Evolutionary conservation across 2,329 filamentous ascomycete species (phyloP).

Genomic region (Fusarium succisae): DNA sequence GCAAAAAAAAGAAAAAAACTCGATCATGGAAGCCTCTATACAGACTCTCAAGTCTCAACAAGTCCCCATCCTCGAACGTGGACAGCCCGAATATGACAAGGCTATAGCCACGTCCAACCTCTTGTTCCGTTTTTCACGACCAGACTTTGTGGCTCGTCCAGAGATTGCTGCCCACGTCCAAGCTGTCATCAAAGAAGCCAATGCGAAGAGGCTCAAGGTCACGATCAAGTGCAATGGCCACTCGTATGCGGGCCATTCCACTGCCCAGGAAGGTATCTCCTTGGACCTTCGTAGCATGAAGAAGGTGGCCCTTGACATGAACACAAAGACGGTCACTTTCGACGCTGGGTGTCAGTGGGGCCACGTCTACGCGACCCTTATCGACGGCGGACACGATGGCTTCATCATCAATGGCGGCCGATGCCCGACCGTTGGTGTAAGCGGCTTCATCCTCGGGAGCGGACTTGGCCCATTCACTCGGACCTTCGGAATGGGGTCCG

Average conservation of each 20-base stretch:
- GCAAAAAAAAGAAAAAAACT: rapidly evolving
- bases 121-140: neutral
- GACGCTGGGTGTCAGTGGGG: neutral
- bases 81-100: neutral
- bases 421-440: neutral
- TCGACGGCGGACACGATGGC: neutral
- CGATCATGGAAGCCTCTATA: neutral
- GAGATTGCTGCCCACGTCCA: neutral
- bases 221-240: neutral
- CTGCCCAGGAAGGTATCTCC: neutral
- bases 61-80: neutral
- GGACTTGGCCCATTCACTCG: neutral
- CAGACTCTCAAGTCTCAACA: neutral
- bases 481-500: neutral
- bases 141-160: neutral
- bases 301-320: neutral
- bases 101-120: neutral
- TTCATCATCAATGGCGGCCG: neutral
- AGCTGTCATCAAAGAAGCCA: neutral
- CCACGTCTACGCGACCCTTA: neutral
- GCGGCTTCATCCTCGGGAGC: neutral
- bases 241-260: neutral
- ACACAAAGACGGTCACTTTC: neutral
- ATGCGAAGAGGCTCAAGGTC: neutral
- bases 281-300: neutral